Evolutionary conservation across 2,329 filamentous ascomycete genomes (phyloP), one percentile per base, ranked within the genome.

Genomic region (Pseudocercospora musae): DNA sequence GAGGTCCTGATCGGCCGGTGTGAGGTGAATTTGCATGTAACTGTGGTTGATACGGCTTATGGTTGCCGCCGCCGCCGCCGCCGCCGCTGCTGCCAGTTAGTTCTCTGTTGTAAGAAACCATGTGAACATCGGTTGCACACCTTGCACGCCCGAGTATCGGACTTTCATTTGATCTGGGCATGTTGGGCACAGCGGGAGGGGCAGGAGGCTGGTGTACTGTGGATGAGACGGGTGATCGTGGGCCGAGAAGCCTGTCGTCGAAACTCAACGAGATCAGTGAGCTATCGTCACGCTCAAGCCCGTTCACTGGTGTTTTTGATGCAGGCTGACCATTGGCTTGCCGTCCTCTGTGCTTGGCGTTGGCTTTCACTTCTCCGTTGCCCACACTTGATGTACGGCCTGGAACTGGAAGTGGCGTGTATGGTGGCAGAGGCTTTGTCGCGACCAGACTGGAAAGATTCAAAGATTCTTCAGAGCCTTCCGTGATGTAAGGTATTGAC

Each of bases 361-460:
- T 10, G 48, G 21, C 20, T 27, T 52, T 37, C 15, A 7, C n/a
- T 8, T 44, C 21, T 25, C 13, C 4, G 9, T 48, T 23, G 44
- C 20, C 18, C 23, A 53, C 59, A n/a, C 64, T 66, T 10, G 64
- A 64, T n/a, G 50, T 46, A n/a, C 64, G 21, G 20, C 48, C 44
- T 21, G 64, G 64, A 4, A 66, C 60, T 10, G 64, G 64, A 50
- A 66, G 53, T 5, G 64, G 64, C 15, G 64, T 66, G 29, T 66
- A 66, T 13, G 62, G 50, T 20, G 64, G 64, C 15, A 50, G 57
- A 62, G 46, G 15, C 9, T 52, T 56, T n/a, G n/a, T 56, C 8
- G 27, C 52, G 27, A 21, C 20, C 20, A 33, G 13, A 42, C 9
- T 23, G 20, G 33, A 48, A 48, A 25, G 18, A n/a, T 27, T 40